Conservation (phyloP, 139 green algal species). For the Choricystis sp. region DNA sequence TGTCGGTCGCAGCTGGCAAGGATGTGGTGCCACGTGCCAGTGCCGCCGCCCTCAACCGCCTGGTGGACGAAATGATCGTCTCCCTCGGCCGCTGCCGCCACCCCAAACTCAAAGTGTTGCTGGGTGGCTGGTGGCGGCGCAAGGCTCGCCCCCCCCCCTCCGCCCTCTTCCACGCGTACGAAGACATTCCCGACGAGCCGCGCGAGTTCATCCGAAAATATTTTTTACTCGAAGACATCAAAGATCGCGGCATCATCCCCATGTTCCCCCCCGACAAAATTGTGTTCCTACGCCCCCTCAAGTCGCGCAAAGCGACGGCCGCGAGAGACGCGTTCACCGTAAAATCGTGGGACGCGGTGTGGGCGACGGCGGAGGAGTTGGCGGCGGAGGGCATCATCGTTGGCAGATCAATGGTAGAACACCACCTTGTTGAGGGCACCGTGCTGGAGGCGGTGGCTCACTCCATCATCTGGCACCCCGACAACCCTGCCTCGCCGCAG, state of each 20-base stretch:
- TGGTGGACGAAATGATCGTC: conserved; percentile 37
- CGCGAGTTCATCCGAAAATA: conserved; percentile 10
- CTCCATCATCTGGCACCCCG: no score
- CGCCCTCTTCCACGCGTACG: conserved; percentile 21
- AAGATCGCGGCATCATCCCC: conserved; percentile 9
- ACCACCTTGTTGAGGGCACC: no score
- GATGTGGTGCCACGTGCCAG: conserved; percentile 18
- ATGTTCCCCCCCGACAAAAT: conserved; percentile 33
- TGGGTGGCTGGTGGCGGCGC: conserved; percentile 21
- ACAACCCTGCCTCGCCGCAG: no score
- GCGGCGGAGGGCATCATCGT: conserved; percentile 15
- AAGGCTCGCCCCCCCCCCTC: conserved; percentile 1
- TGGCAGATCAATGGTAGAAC: not conserved
- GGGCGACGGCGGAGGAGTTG: no score
- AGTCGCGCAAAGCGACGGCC: conserved; percentile 13
- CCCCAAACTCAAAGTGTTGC: conserved; percentile 19
- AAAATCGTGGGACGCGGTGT: conserved; percentile 18
- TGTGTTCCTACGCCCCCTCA: conserved; percentile 35
- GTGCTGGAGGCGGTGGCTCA: no score
- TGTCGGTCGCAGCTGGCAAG: no score
- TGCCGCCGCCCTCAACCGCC: conserved; percentile 16
- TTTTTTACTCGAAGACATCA: conserved; percentile 12
- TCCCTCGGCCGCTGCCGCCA: conserved; percentile 21
- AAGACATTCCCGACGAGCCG: conserved; percentile 15
- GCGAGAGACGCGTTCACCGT: no score